These are phyloP conservation scores for Pedinophyceae sp. DNA, from an alignment of 139 green algal genomes.

Conservation along the genomic window DNA sequence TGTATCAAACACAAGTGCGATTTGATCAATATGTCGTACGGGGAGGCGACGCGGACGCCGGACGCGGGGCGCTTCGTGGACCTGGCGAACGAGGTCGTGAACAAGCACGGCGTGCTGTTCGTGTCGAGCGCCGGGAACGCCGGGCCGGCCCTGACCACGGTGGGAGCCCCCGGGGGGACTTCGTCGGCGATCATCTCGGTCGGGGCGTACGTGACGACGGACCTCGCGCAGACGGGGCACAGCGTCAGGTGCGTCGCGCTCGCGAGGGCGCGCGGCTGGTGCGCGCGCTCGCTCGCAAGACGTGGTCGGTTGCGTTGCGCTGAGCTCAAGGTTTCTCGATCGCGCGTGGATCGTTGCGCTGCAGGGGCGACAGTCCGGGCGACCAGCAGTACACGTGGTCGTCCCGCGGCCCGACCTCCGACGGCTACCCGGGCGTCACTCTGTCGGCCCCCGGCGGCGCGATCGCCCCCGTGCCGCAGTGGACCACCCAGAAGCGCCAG, in stretches of 20 bases:
- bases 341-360: too few species aligned
- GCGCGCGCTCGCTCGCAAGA: too few species aligned
- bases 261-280: too few species aligned
- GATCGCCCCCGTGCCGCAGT: conserved; percentile 65
- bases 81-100: conserved; percentile 50
- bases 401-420: conserved; percentile 39
- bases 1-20: conserved; percentile 19
- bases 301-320: too few species aligned
- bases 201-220: conserved; percentile 64
- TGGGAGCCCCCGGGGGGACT: conserved; percentile 70
- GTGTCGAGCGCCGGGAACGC: conserved; percentile 63
- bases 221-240: conserved; percentile 62
- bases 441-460: conserved; percentile 44
- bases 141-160: conserved; percentile 67
- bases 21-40: conserved; percentile 75
- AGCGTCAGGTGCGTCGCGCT: too few species aligned
- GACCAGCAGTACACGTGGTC: conserved; percentile 66
- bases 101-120: conserved; percentile 75
- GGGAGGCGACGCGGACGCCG: conserved; percentile 47
- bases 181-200: conserved; percentile 48
- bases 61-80: conserved; percentile 50
- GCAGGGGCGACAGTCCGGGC: too few species aligned
- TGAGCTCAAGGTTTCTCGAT: too few species aligned
- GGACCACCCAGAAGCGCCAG: conserved; percentile 46
- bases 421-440: conserved; percentile 60